These are phyloP conservation scores for Myriosclerotinia curreyana DNA, from an alignment of 2,329 filamentous ascomycete genomes.

Conservation along the genomic window DNA sequence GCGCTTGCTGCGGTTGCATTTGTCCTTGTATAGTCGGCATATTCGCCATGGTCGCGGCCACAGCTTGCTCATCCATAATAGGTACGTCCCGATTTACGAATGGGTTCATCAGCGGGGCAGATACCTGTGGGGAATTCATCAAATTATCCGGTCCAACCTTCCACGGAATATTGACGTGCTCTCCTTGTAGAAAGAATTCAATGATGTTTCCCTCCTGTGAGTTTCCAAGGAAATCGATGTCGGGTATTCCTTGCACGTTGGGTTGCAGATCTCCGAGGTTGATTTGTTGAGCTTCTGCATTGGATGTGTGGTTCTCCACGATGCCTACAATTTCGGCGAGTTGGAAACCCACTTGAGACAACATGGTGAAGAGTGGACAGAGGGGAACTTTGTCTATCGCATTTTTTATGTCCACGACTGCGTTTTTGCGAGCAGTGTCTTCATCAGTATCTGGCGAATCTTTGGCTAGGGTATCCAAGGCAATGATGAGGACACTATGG, in stretches of 20 bases:
- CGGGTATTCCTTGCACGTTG: background rate
- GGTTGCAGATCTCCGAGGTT: background rate
- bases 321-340: slow-evolving; percentile 38
- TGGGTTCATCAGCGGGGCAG: background rate
- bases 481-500: slow-evolving; percentile 35
- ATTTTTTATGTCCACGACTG: slow-evolving; percentile 34
- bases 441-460: slow-evolving; percentile 34
- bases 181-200: slow-evolving; percentile 8
- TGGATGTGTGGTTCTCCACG: slow-evolving; percentile 27
- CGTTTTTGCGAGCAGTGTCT: slow-evolving; percentile 32
- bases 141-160: slow-evolving; percentile 10
- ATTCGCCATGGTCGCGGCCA: background rate
- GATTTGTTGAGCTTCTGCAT: slow-evolving; percentile 6
- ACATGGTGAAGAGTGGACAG: slow-evolving; percentile 35
- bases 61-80: slow-evolving; percentile 4
- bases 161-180: background rate
- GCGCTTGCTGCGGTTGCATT: slow-evolving; percentile 5
- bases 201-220: slow-evolving; percentile 2
- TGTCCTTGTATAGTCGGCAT: background rate
- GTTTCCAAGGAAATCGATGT: slow-evolving; percentile 15
- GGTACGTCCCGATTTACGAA: background rate
- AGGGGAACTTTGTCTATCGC: slow-evolving; percentile 33
- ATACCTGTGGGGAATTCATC: background rate
- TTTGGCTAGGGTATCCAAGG: slow-evolving; percentile 36
- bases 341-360: slow-evolving; percentile 36